These are phyloP conservation scores for Logfia minima DNA, from an alignment of 129 eudicot species.

Conservation along the genomic window DNA sequence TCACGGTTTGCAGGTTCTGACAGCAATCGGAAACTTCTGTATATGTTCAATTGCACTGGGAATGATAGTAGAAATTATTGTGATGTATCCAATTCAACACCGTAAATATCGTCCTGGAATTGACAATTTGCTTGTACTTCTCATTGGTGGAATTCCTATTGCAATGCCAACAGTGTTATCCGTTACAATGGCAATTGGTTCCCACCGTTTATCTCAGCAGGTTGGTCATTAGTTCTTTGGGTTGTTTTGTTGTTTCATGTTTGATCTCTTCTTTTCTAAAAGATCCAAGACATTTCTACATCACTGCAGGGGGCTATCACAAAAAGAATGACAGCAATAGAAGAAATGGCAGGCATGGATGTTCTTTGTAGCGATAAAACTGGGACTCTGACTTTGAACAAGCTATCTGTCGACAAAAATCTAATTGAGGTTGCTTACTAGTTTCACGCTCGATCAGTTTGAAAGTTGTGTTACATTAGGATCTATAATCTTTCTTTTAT, in stretches of 20 bases:
- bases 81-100: constrained; percentile 72
- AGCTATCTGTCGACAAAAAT: constrained; percentile 68
- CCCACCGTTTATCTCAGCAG: constrained; percentile 85
- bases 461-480: background rate
- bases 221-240: constrained; percentile 28
- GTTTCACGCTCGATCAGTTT: constrained; percentile 16
- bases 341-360: constrained; percentile 95
- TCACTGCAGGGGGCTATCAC: constrained; percentile 77
- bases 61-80: constrained; percentile 68
- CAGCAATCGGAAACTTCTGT: constrained; percentile 79
- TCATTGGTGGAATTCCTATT: constrained; percentile 82
- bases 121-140: constrained; percentile 73
- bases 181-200: constrained; percentile 84
- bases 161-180: constrained; percentile 81
- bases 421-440: constrained; percentile 59
- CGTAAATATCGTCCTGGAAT: constrained; percentile 75
- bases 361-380: constrained; percentile 91
- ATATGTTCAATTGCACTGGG: constrained; percentile 78
- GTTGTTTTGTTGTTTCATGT: constrained; percentile 13
- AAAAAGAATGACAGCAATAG: constrained; percentile 88
- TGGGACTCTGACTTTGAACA: constrained; percentile 78
- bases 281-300: constrained; percentile 5
- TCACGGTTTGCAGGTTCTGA: constrained; percentile 54
- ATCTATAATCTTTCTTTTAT: constrained; percentile 10
- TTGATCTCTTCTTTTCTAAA: constrained; percentile 15